phyloP scores from a whole-genome alignment of 2,329 filamentous ascomycete species.

The Trichoderma asperellum region DNA sequence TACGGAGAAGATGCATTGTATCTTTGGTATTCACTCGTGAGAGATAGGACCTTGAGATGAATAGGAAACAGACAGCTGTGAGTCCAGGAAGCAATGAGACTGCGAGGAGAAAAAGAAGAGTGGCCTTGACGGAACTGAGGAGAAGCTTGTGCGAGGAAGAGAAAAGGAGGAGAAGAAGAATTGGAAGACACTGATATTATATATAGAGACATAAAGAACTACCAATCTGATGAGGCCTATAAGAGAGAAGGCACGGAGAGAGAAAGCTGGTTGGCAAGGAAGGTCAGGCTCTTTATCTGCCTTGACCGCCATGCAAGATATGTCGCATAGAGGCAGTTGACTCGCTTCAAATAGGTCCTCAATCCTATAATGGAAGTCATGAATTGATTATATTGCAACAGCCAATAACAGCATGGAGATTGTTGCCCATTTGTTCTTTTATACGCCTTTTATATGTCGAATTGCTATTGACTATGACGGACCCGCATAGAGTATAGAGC shows the following conservation, averaged over 20 bases:
- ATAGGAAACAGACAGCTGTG: neutral
- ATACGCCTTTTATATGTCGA: neutral
- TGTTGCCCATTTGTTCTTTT: neutral
- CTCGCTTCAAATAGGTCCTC: neutral
- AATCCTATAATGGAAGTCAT: neutral
- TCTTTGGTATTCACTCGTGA: neutral
- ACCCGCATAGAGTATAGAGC: neutral
- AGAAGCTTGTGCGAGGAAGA: neutral
- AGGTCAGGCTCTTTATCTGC: neutral
- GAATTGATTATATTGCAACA: neutral
- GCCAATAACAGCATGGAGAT: neutral
- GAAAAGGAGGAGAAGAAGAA: neutral
- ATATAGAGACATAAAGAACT: neutral
- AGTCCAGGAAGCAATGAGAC: neutral
- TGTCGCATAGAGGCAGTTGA: neutral
- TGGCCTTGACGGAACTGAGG: neutral
- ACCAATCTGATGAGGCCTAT: neutral
- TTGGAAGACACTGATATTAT: too few relatives aligned
- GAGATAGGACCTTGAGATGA: too few relatives aligned
- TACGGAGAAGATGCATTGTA: constrained; percentile 13
- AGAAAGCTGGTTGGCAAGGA: neutral
- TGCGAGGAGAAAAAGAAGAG: neutral
- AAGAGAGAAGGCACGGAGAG: neutral
- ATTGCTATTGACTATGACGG: neutral
- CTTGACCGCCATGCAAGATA: neutral